Evolutionary conservation across 345 rosid genomes (phyloP), one percentile per base, ranked within the genome.

Genomic region (Triadica sebifera): DNA sequence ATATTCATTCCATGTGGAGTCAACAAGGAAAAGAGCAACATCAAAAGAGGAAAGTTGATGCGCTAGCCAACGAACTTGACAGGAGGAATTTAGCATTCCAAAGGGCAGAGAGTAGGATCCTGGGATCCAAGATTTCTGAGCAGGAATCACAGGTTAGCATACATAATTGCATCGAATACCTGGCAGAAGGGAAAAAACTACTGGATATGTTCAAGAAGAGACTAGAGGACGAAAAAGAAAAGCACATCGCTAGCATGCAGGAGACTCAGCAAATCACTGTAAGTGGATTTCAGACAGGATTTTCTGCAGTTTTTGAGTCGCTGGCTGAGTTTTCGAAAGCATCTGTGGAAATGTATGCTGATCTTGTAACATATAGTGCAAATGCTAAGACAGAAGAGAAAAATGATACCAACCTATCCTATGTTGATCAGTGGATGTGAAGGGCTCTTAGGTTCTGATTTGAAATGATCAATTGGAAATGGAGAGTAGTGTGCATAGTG

Each of bases 21-120:
- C 86, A 84, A 57, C 87, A 86, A 55, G 82, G 87, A 19, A 75
- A 81, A 39, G 87, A 86, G 75, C 82, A 78, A 37, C 76, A 86
- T 5, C 86, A 75, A 38, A 84, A 81, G 83, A 82, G 86, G 67
- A 84, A 86, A 50, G 81, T 80, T 12, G 82, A 82, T 59, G 71
- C 61, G n/a, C 69, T 86, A 8, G 69, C 75, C 15, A 80, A 78
- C 58, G 81, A 84, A 59, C 78, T 72, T 34, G 83, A 82, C 8
- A 74, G 69, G 75, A 82, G 64, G 68, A 74, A 58, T 60, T 43
- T 61, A 65, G 84, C 75, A 39, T 74, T 78, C n/a, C 77, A 79
- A 65, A 82, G 75, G 60, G 79, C 59, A 51, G 84, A 84, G 57
- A 81, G 66, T 12, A 74, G 77, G 80, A 71, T 79, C 69, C 80